phyloP scores from a whole-genome alignment of 1,284 basidiomycete genomes.

The Sphaerobolus stellatus region DNA sequence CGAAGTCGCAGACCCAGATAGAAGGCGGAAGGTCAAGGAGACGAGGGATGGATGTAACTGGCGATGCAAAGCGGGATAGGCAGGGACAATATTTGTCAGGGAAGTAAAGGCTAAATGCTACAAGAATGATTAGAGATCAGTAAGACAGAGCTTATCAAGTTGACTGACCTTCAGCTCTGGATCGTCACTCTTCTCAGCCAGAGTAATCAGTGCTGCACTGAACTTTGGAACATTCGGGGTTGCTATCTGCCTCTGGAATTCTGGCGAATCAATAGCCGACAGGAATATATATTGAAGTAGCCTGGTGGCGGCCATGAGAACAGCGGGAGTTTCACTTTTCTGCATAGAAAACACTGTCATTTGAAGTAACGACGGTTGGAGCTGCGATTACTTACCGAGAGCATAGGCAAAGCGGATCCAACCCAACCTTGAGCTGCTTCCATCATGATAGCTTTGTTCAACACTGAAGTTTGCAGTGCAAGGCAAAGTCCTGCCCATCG shows the following conservation, averaged over 20 bases:
- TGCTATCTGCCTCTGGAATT: constrained; percentile 75
- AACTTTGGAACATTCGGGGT: constrained; percentile 71
- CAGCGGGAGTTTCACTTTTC: constrained; percentile 65
- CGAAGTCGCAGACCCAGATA: constrained; percentile 53
- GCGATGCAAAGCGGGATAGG: constrained; percentile 67
- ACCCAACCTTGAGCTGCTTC: constrained; percentile 73
- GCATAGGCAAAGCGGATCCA: constrained; percentile 56
- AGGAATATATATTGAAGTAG: constrained; percentile 62
- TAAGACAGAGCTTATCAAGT: neutral
- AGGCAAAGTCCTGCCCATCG: constrained; percentile 76
- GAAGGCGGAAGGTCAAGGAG: constrained; percentile 49
- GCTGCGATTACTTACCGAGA: constrained; percentile 67
- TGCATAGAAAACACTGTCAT: constrained; percentile 32
- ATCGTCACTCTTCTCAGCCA: constrained; percentile 53
- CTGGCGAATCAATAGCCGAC: constrained; percentile 54
- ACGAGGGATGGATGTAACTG: constrained; percentile 51
- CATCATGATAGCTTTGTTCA: constrained; percentile 59
- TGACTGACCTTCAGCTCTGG: constrained; percentile 50
- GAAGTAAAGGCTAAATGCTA: constrained; percentile 55
- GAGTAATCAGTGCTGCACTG: constrained; percentile 51
- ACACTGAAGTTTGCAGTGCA: constrained; percentile 59
- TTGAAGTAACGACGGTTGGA: constrained; percentile 35
- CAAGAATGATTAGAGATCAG: neutral
- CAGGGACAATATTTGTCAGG: constrained; percentile 53
- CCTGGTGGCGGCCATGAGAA: constrained; percentile 57